Percentiles rank a stretch among this genome's conserved stretches.
Conservation (phyloP, 768 basidiomycete genomes). For the Ramaria rubella region DNA sequence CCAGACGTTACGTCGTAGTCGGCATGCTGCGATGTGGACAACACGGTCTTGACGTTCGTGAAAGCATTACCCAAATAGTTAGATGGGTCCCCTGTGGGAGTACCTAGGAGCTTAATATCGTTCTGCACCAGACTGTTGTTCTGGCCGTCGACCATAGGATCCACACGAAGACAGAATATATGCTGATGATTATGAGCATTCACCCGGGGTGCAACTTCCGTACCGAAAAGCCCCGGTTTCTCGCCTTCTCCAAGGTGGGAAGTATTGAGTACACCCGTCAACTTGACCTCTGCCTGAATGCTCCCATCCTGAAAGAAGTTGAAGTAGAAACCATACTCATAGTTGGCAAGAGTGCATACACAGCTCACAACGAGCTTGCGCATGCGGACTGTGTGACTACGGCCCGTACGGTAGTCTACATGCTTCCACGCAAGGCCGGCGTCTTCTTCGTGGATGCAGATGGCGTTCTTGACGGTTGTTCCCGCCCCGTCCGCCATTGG, state of each 20-base stretch:
- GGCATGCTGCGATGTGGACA: slow-evolving; percentile 47
- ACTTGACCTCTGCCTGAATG: slow-evolving; percentile 76
- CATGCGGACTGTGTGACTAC: slow-evolving; percentile 70
- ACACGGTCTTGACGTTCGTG: slow-evolving; percentile 53
- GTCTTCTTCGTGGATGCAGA: slow-evolving; percentile 94
- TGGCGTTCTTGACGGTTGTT: slow-evolving; percentile 71
- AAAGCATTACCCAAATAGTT: slow-evolving; percentile 91
- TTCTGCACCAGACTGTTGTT: slow-evolving; percentile 76
- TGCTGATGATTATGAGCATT: slow-evolving; percentile 86
- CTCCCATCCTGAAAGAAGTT: slow-evolving; percentile 87
- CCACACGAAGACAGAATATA: slow-evolving; percentile 64
- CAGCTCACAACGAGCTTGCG: slow-evolving; percentile 81
- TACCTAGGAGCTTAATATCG: slow-evolving; percentile 61
- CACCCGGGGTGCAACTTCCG: slow-evolving; percentile 70
- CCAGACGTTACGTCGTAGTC: slow-evolving; percentile 59
- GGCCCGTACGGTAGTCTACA: slow-evolving; percentile 77
- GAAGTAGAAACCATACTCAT: slow-evolving; percentile 86
- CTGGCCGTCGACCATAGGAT: slow-evolving; percentile 89
- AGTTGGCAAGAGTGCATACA: slow-evolving; percentile 88
- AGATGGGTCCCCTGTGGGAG: slow-evolving; percentile 62
- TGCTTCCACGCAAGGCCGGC: slow-evolving; percentile 87
- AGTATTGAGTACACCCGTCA: slow-evolving; percentile 79
- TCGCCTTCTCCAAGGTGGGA: slow-evolving; percentile 52
- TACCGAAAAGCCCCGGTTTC: slow-evolving; percentile 61
- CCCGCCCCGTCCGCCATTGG: slow-evolving; percentile 69